These are phyloP conservation scores for Pichia sp. DNA, from an alignment of 1,139 yeast genomes.

Conservation along the genomic window DNA sequence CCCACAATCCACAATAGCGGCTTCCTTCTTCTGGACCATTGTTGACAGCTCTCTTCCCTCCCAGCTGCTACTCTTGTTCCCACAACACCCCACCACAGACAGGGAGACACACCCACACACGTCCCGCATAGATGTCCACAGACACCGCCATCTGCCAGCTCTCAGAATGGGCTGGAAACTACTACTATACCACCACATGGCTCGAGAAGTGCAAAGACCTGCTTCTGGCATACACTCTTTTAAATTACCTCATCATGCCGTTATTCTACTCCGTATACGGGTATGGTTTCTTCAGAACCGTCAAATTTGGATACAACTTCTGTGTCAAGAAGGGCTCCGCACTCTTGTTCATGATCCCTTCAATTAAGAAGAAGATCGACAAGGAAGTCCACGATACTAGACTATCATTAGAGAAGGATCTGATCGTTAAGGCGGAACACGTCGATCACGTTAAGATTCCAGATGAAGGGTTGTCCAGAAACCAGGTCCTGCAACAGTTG, in stretches of 20 bases:
- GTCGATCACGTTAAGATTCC: slow-evolving; percentile 56
- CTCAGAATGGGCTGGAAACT: not conserved
- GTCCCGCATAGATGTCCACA: not conserved
- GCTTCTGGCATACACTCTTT: slow-evolving; percentile 7
- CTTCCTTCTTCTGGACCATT: no score
- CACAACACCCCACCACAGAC: no score
- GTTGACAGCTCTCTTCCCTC: no score
- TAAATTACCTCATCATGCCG: slow-evolving; percentile 5
- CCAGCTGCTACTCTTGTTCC: no score
- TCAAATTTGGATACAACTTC: slow-evolving; percentile 4
- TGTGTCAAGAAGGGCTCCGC: slow-evolving; percentile 12
- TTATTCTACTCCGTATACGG: slow-evolving; percentile 20
- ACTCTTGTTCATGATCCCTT: slow-evolving; percentile 49
- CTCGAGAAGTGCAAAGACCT: slow-evolving; percentile 9
- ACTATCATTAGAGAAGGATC: slow-evolving; percentile 47
- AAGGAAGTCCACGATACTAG: slow-evolving; percentile 53
- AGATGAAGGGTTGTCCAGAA: slow-evolving; percentile 48
- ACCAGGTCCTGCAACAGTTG: slow-evolving; percentile 46
- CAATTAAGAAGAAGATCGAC: slow-evolving; percentile 55
- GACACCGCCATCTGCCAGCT: no score
- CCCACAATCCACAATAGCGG: no score
- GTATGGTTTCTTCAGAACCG: slow-evolving; percentile 23
- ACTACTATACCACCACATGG: slow-evolving; percentile 5
- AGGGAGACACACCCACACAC: no score
- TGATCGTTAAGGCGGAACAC: slow-evolving; percentile 52